Evolutionary conservation across 2,329 filamentous ascomycete species (phyloP).

Genomic region (Bipolaris zeicola): DNA sequence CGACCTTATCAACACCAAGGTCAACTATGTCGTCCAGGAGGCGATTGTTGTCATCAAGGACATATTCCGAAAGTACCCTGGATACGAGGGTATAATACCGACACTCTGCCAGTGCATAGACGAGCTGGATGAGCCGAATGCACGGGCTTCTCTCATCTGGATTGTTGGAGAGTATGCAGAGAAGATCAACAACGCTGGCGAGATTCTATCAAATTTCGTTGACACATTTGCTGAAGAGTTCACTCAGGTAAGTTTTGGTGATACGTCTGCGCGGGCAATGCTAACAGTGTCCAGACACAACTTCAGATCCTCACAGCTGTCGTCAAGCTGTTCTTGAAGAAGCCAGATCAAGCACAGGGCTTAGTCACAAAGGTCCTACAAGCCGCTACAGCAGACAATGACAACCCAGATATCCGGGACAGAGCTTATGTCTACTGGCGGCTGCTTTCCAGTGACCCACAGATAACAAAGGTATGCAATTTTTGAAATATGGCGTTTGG

Average conservation of each 20-base stretch:
- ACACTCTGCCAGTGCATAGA: slow-evolving; percentile 96
- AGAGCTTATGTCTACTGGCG: slow-evolving; percentile 99
- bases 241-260: slow-evolving; percentile 69
- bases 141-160: slow-evolving; percentile 92
- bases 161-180: slow-evolving; percentile 99
- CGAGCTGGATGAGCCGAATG: slow-evolving; percentile 91
- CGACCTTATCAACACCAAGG: slow-evolving; percentile 94
- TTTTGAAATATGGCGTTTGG: background rate
- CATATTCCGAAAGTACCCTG: slow-evolving; percentile 95
- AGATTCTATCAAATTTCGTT: slow-evolving; percentile 89
- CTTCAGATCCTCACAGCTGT: slow-evolving; percentile 96
- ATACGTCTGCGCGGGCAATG: background rate
- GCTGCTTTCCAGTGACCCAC: slow-evolving; percentile 86
- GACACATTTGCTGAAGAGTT: slow-evolving; percentile 96
- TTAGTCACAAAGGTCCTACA: slow-evolving; percentile 95
- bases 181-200: slow-evolving; percentile 98
- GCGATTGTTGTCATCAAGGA: slow-evolving; percentile 99
- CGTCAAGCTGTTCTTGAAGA: slow-evolving; percentile 96
- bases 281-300: slow-evolving; percentile 72
- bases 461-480: slow-evolving; percentile 77
- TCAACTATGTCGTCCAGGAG: slow-evolving; percentile 99
- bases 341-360: slow-evolving; percentile 87
- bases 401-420: slow-evolving; percentile 97
- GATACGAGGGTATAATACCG: slow-evolving; percentile 97
- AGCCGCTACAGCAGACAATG: slow-evolving; percentile 88